Evolutionary conservation across 1,284 basidiomycete species (phyloP).

Genomic region (Bondarzewia mesenterica): DNA sequence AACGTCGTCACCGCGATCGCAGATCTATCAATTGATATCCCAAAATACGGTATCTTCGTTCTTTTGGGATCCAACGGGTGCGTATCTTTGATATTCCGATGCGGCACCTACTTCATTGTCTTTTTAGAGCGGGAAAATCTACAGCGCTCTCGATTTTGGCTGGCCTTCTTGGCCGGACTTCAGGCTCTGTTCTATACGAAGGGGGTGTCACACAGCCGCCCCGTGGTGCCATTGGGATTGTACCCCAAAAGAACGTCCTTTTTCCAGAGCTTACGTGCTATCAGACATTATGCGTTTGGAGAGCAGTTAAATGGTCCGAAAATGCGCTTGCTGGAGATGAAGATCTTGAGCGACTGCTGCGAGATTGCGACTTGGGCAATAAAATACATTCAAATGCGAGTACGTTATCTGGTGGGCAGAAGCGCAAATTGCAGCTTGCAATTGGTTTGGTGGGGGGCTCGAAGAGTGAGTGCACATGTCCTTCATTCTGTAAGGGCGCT

Average conservation of each 20-base stretch:
- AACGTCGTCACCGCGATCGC: slow-evolving; percentile 49
- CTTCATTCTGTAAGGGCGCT: slow-evolving; percentile 1
- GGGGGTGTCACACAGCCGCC: slow-evolving; percentile 43
- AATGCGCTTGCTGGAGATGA: slow-evolving; percentile 31
- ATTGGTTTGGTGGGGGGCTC: slow-evolving; percentile 72
- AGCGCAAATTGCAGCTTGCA: slow-evolving; percentile 74
- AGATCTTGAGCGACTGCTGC: slow-evolving; percentile 54
- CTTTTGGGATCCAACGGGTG: slow-evolving; percentile 69
- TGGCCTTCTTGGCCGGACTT: slow-evolving; percentile 48
- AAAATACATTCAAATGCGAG: slow-evolving; percentile 62
- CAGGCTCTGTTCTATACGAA: slow-evolving; percentile 57
- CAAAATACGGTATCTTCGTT: slow-evolving; percentile 66
- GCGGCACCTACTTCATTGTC: not conserved
- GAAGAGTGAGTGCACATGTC: slow-evolving; percentile 34
- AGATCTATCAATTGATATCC: slow-evolving; percentile 58
- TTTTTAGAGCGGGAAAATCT: slow-evolving; percentile 70
- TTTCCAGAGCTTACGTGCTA: slow-evolving; percentile 71
- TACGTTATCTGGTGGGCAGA: slow-evolving; percentile 73
- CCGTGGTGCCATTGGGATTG: slow-evolving; percentile 63
- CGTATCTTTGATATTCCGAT: slow-evolving; percentile 12
- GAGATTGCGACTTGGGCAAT: slow-evolving; percentile 61
- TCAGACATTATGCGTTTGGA: slow-evolving; percentile 70
- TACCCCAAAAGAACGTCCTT: slow-evolving; percentile 78
- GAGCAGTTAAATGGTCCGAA: slow-evolving; percentile 61
- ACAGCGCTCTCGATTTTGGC: slow-evolving; percentile 64